A percentile compares a stretch with the other conserved stretches of the same genome.
Evolutionary conservation across 768 basidiomycete species (phyloP).

Genomic region (Multifurca ochricompacta): DNA sequence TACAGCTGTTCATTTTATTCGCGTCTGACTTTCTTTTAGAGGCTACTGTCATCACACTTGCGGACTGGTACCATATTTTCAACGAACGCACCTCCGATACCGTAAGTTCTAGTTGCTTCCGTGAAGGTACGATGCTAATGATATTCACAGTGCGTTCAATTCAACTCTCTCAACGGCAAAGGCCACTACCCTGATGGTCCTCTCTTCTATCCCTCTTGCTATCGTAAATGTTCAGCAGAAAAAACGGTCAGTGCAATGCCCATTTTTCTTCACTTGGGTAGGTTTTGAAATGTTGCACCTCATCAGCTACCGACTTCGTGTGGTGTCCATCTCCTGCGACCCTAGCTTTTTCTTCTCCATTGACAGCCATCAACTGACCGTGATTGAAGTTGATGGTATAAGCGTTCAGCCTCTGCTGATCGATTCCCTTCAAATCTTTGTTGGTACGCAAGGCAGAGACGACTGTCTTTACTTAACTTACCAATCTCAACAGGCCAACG

Average conservation of each 20-base stretch:
- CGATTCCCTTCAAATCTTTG: conserved; percentile 35
- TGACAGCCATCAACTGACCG: conserved; percentile 33
- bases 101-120: neutral
- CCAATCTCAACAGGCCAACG: conserved; percentile 17
- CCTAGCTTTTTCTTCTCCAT: conserved; percentile 34
- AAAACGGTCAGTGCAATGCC: conserved; percentile 6
- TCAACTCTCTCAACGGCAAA: conserved; percentile 39
- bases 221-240: conserved; percentile 8
- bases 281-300: neutral
- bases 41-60: conserved; percentile 40
- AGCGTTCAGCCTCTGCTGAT: conserved; percentile 29
- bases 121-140: neutral
- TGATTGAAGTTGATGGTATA: conserved; percentile 37
- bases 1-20: neutral
- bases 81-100: neutral
- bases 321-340: conserved; percentile 24
- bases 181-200: conserved; percentile 32
- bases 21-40: conserved; percentile 23
- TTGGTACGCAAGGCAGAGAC: conserved; percentile 25
- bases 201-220: neutral
- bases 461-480: neutral
- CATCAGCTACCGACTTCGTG: conserved; percentile 20
- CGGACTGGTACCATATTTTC: conserved; percentile 32
- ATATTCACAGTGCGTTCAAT: conserved; percentile 23
- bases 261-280: neutral